phyloP scores from a whole-genome alignment of 1,284 basidiomycete species.

The Sanghuangporus baumii region DNA sequence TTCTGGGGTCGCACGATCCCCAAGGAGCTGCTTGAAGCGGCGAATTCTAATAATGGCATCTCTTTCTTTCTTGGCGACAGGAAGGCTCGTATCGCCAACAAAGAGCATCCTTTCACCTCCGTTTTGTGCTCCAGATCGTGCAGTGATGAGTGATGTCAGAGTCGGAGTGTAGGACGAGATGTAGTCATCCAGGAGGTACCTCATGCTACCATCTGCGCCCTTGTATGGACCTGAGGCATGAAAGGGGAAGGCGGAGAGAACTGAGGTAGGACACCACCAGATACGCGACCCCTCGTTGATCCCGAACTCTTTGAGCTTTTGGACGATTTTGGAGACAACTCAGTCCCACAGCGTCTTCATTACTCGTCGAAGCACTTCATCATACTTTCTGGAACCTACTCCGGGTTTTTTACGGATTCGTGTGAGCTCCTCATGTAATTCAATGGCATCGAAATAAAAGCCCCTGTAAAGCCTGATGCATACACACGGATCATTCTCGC shows the following conservation, averaged over 20 bases:
- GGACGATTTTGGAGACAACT: slow-evolving; percentile 29
- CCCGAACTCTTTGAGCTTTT: slow-evolving; percentile 19
- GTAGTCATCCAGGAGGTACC: slow-evolving; percentile 26
- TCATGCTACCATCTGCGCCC: not conserved
- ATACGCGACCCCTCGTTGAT: slow-evolving; percentile 27
- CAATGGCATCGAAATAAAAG: not conserved
- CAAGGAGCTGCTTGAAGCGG: not conserved
- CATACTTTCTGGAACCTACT: slow-evolving; percentile 8
- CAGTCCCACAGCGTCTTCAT: slow-evolving; percentile 29
- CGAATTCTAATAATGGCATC: not conserved
- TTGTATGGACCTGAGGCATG: slow-evolving; percentile 23
- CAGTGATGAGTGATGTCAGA: slow-evolving; percentile 28
- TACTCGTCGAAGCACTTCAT: slow-evolving; percentile 18
- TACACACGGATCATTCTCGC: not conserved
- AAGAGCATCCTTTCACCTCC: not conserved
- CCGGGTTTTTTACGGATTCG: not conserved
- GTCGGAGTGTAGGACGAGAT: slow-evolving; percentile 36
- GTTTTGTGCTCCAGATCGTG: not conserved
- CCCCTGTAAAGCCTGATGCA: not conserved
- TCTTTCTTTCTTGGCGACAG: not conserved
- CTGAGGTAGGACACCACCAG: slow-evolving; percentile 40
- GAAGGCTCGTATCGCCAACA: not conserved
- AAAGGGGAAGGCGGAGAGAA: slow-evolving; percentile 24
- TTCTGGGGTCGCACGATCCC: not conserved
- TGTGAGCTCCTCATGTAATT: not conserved